These are phyloP conservation scores for Crucihimalaya himalaica DNA, from an alignment of 345 rosid genomes.

Conservation along the genomic window DNA sequence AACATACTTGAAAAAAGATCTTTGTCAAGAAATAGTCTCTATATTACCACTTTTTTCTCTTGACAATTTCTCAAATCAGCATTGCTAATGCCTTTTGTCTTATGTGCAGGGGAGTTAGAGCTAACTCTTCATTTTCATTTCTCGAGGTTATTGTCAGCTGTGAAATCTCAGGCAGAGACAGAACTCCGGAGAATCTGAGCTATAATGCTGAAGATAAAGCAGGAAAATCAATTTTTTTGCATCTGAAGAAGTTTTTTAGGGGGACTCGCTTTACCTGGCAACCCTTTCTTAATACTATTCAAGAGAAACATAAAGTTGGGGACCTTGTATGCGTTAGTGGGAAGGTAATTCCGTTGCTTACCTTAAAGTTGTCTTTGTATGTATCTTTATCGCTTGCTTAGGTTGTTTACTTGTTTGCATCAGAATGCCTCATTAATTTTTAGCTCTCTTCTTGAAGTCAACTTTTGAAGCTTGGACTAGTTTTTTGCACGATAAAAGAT, in stretches of 20 bases:
- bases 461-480: constrained; percentile 1
- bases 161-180: constrained; percentile 50
- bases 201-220: constrained; percentile 31
- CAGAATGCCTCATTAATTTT: constrained; percentile 1
- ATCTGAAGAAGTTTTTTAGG: constrained; percentile 82
- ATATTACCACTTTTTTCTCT: background rate
- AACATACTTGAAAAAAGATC: background rate
- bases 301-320: constrained; percentile 65
- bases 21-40: constrained; percentile 3
- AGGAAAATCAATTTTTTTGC: constrained; percentile 65
- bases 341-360: constrained; percentile 56
- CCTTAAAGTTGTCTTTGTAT: constrained; percentile 7
- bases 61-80: background rate
- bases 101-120: constrained; percentile 71
- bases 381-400: background rate
- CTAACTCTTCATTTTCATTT: constrained; percentile 66
- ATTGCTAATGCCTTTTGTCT: constrained; percentile 13
- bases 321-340: constrained; percentile 86
- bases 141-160: constrained; percentile 86
- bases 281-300: constrained; percentile 67
- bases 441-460: constrained; percentile 7
- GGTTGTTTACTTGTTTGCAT: constrained; percentile 15
- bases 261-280: constrained; percentile 76
- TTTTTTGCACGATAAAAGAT: background rate
- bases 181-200: constrained; percentile 38